Percentiles rank a stretch among this genome's conserved stretches.
These are phyloP conservation scores for Oryza brachyantha DNA, from an alignment of 176 grass and related monocot genomes.

Conservation along the genomic window DNA sequence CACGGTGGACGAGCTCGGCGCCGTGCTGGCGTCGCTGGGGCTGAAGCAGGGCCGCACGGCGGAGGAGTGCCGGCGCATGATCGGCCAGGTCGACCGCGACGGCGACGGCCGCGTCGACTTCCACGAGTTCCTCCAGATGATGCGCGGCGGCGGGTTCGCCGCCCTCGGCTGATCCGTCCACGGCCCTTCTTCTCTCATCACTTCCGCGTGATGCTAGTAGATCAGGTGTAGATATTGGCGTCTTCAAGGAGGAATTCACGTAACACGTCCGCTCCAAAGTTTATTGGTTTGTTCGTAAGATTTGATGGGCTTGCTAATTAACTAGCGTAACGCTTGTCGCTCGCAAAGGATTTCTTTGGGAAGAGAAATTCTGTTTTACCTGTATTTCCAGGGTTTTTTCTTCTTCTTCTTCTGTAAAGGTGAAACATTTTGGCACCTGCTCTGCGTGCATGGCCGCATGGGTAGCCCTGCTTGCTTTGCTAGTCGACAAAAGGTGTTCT, in stretches of 20 bases:
- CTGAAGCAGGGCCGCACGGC: conserved; percentile 61
- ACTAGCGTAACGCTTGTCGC: conserved; percentile 13
- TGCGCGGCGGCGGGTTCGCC: conserved; percentile 64
- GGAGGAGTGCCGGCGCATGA: conserved; percentile 76
- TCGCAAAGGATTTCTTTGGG: background rate
- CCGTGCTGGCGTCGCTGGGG: conserved; percentile 67
- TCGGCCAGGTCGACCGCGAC: conserved; percentile 65
- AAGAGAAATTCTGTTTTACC: conserved; percentile 17
- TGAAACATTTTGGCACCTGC: background rate
- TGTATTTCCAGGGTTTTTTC: background rate
- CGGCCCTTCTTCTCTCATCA: too few species aligned
- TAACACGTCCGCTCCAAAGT: background rate
- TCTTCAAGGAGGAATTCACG: background rate
- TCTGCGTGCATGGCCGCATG: background rate
- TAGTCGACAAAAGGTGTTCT: background rate
- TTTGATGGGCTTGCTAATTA: conserved; percentile 30
- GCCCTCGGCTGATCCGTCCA: conserved; percentile 32
- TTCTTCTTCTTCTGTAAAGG: background rate
- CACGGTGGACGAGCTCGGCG: conserved; percentile 71
- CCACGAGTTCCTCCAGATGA: conserved; percentile 79
- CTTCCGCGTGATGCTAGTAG: conserved; percentile 1
- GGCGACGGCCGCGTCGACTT: conserved; percentile 78
- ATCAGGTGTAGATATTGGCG: conserved; percentile 40
- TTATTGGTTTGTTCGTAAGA: conserved; percentile 20
- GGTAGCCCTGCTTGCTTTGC: background rate